phyloP scores from a whole-genome alignment of 371 early-diverging fungal genomes.

The Gilbertella persicaria region DNA sequence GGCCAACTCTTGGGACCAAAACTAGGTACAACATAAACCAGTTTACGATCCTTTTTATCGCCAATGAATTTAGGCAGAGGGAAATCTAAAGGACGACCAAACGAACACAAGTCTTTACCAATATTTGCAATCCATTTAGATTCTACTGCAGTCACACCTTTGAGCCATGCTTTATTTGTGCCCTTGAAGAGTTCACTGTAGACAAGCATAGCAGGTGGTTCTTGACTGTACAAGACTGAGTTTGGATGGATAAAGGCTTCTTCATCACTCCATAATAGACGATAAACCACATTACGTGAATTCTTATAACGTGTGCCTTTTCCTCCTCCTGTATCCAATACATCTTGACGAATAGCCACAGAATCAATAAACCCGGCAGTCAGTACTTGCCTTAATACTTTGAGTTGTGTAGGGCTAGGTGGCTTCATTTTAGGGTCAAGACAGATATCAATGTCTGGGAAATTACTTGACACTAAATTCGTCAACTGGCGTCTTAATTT shows the following conservation, averaged over 20 bases:
- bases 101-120: constrained; percentile 66
- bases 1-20: constrained; percentile 82
- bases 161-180: constrained; percentile 64
- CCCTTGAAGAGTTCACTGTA: constrained; percentile 66
- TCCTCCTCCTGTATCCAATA: constrained; percentile 62
- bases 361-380: constrained; percentile 91
- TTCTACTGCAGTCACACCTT: constrained; percentile 79
- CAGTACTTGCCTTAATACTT: constrained; percentile 82
- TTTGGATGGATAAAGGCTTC: constrained; percentile 77
- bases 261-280: constrained; percentile 81
- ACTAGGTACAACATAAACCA: constrained; percentile 70
- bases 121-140: constrained; percentile 79
- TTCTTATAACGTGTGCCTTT: constrained; percentile 46
- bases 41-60: constrained; percentile 64
- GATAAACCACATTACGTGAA: constrained; percentile 64
- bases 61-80: constrained; percentile 56
- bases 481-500: constrained; percentile 88
- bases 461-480: constrained; percentile 71
- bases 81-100: constrained; percentile 65
- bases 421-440: constrained; percentile 74
- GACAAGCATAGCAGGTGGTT: constrained; percentile 80
- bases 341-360: constrained; percentile 80
- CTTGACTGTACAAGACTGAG: constrained; percentile 64
- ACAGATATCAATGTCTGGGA: constrained; percentile 56
- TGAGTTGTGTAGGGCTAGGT: constrained; percentile 67